Evolutionary conservation across 192 early-diverging fungal genomes (phyloP).

Genomic region (Entomortierella parvispora): DNA sequence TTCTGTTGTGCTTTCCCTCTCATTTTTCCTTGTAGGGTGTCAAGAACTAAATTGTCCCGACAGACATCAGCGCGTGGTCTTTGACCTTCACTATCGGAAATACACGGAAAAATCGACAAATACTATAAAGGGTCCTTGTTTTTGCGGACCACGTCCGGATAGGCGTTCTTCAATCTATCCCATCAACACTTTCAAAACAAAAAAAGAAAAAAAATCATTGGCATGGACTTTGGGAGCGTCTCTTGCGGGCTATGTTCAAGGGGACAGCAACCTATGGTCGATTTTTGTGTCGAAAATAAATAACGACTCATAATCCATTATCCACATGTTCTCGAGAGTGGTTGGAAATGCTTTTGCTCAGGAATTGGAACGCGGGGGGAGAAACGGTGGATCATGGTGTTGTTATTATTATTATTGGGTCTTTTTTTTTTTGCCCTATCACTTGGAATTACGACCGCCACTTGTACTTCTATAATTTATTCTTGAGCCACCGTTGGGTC

Average conservation of each 20-base stretch:
- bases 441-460: too few relatives aligned
- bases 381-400: too few relatives aligned
- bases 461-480: too few relatives aligned
- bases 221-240: conserved; percentile 95
- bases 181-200: not conserved
- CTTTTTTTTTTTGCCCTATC: too few relatives aligned
- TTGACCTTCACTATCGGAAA: not conserved
- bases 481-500: too few relatives aligned
- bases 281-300: conserved; percentile 76
- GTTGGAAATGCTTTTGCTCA: too few relatives aligned
- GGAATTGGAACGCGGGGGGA: too few relatives aligned
- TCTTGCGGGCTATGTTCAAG: conserved; percentile 42
- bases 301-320: too few relatives aligned
- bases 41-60: conserved; percentile 42
- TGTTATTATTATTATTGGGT: too few relatives aligned
- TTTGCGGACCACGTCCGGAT: too few relatives aligned
- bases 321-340: too few relatives aligned
- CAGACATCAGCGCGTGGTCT: not conserved
- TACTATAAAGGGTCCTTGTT: too few relatives aligned
- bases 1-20: not conserved
- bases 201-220: conserved; percentile 73
- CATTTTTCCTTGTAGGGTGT: conserved; percentile 18
- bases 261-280: conserved; percentile 92
- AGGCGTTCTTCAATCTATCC: not conserved
- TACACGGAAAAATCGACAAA: not conserved